A percentile compares a stretch with the other conserved stretches of the same genome.
Evolutionary conservation across 306 rosid species (phyloP).

Genomic region (Boehmeria nivea): DNA sequence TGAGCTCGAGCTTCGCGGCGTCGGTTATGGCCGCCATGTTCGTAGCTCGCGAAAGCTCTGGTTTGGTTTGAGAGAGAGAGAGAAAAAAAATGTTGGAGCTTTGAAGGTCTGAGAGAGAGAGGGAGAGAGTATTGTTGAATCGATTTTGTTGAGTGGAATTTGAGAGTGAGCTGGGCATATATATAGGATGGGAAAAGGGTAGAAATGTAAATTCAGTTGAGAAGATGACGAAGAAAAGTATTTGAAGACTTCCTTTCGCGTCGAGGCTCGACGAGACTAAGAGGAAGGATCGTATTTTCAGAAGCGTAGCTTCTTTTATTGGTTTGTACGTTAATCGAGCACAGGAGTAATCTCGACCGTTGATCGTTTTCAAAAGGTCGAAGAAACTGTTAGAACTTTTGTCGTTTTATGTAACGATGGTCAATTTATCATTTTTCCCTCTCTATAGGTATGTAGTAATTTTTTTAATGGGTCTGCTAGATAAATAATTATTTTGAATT

Average conservation of each 20-base stretch:
- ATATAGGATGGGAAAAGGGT: neutral
- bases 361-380: too few relatives aligned
- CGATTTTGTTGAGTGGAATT: conserved; percentile 17
- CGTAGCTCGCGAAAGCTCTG: neutral
- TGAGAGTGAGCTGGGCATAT: conserved; percentile 23
- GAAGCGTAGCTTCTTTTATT: neutral
- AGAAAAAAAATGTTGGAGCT: neutral
- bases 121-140: neutral
- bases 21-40: conserved; percentile 40
- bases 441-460: too few relatives aligned
- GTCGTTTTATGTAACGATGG: too few relatives aligned
- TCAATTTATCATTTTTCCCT: too few relatives aligned
- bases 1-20: conserved; percentile 33
- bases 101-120: neutral
- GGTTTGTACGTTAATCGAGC: neutral
- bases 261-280: conserved; percentile 5
- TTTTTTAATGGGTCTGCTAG: too few relatives aligned
- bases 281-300: conserved; percentile 34
- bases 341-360: neutral
- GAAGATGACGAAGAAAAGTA: neutral
- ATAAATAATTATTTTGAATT: too few relatives aligned
- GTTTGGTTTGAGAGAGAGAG: neutral
- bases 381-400: too few relatives aligned
- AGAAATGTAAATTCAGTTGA: neutral
- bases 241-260: neutral